Conservation (phyloP, 345 rosid genomes). For the Arabidopsis arenosa region DNA sequence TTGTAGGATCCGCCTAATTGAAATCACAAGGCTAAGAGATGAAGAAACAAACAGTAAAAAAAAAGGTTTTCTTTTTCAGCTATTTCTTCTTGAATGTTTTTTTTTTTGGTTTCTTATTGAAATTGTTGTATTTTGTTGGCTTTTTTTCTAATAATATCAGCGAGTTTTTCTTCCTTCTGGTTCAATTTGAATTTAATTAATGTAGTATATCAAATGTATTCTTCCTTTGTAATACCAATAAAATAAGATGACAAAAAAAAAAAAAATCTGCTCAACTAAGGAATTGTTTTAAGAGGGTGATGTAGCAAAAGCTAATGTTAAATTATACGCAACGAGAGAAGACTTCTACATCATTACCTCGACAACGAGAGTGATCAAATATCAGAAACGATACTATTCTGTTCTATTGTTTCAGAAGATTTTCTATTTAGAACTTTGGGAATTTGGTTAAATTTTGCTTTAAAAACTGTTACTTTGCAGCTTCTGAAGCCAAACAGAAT, state of each 20-base stretch:
- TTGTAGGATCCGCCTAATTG: slow-evolving; percentile 38
- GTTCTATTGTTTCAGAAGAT: slow-evolving; percentile 40
- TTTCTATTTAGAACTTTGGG: background rate
- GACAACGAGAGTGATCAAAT: too few species aligned
- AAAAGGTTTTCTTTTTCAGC: slow-evolving; percentile 28
- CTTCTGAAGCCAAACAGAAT: slow-evolving; percentile 66
- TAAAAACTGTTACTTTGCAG: slow-evolving; percentile 46
- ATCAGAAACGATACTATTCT: too few species aligned
- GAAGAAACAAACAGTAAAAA: slow-evolving; percentile 21
- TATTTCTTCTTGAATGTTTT: slow-evolving; percentile 23
- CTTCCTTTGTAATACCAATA: too few species aligned
- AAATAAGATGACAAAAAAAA: too few species aligned
- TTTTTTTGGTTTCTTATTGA: background rate
- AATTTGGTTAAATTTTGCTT: background rate
- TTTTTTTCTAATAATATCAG: slow-evolving; percentile 33
- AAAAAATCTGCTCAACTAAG: too few species aligned
- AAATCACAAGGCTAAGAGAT: slow-evolving; percentile 25
- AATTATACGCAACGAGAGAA: too few species aligned
- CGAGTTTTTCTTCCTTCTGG: too few species aligned
- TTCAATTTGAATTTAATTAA: too few species aligned
- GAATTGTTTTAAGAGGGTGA: too few species aligned
- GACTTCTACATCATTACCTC: too few species aligned
- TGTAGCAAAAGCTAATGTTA: too few species aligned
- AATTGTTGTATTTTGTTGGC: slow-evolving; percentile 44
- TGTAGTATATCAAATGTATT: too few species aligned